Evolutionary conservation across 2,329 filamentous ascomycete species (phyloP).

Genomic region (Amauroascus niger): DNA sequence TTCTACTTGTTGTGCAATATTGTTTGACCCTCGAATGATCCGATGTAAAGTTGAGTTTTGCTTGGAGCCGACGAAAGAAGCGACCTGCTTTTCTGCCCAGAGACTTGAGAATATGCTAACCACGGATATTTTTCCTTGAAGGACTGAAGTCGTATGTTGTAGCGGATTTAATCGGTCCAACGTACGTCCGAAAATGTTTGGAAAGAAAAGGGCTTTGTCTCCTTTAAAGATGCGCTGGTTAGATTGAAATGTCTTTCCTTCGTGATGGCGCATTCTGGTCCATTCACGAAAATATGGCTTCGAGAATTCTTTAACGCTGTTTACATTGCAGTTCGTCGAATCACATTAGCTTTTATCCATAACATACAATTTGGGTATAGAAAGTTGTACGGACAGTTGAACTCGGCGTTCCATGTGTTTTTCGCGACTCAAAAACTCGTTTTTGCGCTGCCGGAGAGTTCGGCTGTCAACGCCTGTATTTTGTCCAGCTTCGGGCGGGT

Average conservation of each 20-base stretch:
- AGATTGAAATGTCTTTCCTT: conserved; percentile 85
- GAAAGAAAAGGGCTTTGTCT: conserved; percentile 81
- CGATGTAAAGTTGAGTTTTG: conserved; percentile 61
- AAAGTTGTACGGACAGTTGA: conserved; percentile 51
- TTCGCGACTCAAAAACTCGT: conserved; percentile 76
- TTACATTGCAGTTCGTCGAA: not conserved
- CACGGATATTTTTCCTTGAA: conserved; percentile 65
- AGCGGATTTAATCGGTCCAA: conserved; percentile 50
- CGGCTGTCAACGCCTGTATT: conserved; percentile 69
- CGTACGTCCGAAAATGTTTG: conserved; percentile 76
- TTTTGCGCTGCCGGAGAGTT: conserved; percentile 55
- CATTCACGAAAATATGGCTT: conserved; percentile 96
- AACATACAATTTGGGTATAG: not conserved
- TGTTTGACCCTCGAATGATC: conserved; percentile 45
- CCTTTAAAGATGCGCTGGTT: conserved; percentile 75
- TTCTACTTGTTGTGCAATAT: conserved; percentile 63
- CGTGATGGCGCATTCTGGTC: conserved; percentile 68
- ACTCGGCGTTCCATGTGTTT: conserved; percentile 70
- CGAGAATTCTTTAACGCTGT: conserved; percentile 62
- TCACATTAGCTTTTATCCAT: not conserved
- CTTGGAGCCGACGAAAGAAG: conserved; percentile 57
- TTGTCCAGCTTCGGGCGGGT: conserved; percentile 65
- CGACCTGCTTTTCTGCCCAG: conserved; percentile 77
- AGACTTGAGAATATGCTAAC: conserved; percentile 70
- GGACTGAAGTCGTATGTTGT: conserved; percentile 63